These are phyloP conservation scores for Geotrichum restrictum DNA, from an alignment of 1,139 yeast species.

Conservation along the genomic window DNA sequence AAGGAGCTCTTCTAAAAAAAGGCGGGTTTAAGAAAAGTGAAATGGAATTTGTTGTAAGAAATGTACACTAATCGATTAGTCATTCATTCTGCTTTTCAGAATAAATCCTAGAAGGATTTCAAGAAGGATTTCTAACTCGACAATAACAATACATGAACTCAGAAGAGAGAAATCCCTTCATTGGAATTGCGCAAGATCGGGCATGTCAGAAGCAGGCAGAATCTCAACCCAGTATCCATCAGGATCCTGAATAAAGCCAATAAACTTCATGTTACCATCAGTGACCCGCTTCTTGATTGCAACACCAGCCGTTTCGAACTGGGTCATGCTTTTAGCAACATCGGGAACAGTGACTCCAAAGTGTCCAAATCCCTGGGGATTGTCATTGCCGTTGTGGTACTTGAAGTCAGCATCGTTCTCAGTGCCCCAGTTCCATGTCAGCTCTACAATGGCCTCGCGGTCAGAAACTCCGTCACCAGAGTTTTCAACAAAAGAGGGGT, in stretches of 20 bases:
- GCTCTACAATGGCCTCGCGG: constrained; percentile 71
- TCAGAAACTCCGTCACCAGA: constrained; percentile 32
- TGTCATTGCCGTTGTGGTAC: constrained; percentile 82
- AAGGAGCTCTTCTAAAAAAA: too few species aligned
- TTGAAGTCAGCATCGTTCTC: constrained; percentile 69
- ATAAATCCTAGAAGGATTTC: too few species aligned
- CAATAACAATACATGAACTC: too few species aligned
- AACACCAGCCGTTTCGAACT: constrained; percentile 49
- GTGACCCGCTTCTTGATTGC: constrained; percentile 49
- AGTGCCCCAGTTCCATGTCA: constrained; percentile 95
- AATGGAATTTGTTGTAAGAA: too few species aligned
- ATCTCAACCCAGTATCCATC: constrained; percentile 86
- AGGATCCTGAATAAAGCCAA: constrained; percentile 83
- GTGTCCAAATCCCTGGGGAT: constrained; percentile 82
- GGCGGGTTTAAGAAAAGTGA: too few species aligned
- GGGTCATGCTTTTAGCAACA: constrained; percentile 54
- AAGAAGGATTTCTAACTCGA: too few species aligned
- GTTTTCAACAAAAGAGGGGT: constrained; percentile 35
- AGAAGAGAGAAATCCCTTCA: too few species aligned
- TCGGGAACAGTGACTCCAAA: constrained; percentile 70
- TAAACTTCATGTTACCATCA: constrained; percentile 57
- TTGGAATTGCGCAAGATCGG: constrained; percentile 21
- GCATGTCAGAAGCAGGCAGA: constrained; percentile 43
- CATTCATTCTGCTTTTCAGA: too few species aligned
- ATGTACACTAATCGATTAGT: too few species aligned